Base-by-base conservation (phyloP, 139 green algal species). In the Deuterostichococcus epilithicus region DNA sequence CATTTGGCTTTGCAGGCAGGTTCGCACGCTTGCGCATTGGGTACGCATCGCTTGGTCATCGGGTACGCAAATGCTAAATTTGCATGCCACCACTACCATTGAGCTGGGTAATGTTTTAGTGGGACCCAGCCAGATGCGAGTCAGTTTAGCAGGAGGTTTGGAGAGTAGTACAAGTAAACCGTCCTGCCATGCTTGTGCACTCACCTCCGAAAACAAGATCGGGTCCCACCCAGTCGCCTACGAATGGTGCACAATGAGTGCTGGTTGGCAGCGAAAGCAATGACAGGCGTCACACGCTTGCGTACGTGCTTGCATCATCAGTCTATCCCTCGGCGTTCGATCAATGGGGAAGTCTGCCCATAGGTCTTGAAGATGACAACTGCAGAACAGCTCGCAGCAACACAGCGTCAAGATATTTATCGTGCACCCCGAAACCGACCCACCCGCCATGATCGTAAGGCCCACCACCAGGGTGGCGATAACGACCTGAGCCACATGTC, bases 391-490 rank as follows among this genome's bases (percentile, higher is more conserved):
- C 18, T 60, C 15, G 18, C 45, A 60, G 45, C 45, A 60, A 60
- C 15, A 13, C 13, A 60, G 45, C 13, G 18, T 13, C 45, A 60
- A 60, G 45, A 26, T 60, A 60, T 13, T 13, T 13, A 60, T 18
- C 15, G 13, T 26, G 13, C 45, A 13, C 18, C 18, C 13, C 45
- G 15, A 13, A 18, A 60, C 45, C 45, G 5, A 69, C 30, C 15
- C 63, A 20, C 63, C 63, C 15, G 63, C 63, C 63, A 69, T 69
- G 63, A 69, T 69, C 28, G 37, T 69, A 3, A 69, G 63, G 30
- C 63, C 63, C 3, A 69, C n/a, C 63, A 69, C 63, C 63, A 69
- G 63, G n/a, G 63, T 69, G 63, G 28, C 63, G 28, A 69, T 69
- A 2, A 37, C 32, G 10, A 69, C 52, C 52, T 63, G 52, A 25